phyloP scores from a whole-genome alignment of 805 yeast genomes.

The Hanseniaspora mollemarum region DNA sequence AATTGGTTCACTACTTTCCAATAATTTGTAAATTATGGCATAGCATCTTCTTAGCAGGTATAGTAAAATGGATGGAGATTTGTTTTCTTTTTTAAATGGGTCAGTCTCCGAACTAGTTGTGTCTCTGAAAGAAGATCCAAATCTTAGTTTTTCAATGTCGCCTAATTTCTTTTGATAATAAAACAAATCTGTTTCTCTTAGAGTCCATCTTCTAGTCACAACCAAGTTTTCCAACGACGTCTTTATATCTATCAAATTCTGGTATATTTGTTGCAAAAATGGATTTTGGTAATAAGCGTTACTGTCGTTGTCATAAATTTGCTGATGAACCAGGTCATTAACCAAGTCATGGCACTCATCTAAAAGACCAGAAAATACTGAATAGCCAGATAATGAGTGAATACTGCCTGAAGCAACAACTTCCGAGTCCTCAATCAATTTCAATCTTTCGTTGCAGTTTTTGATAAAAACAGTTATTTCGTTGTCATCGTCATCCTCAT shows the following conservation, averaged over 20 bases:
- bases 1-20: conserved; percentile 91
- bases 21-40: conserved; percentile 74
- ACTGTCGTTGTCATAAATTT: conserved; percentile 20
- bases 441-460: conserved; percentile 14
- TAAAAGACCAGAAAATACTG: conserved; percentile 56
- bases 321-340: conserved; percentile 47
- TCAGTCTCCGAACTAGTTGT: conserved; percentile 16
- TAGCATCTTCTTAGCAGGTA: conserved; percentile 83
- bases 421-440: conserved; percentile 18
- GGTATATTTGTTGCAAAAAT: conserved; percentile 48
- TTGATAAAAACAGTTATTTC: conserved; percentile 16
- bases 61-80: conserved; percentile 52
- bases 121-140: conserved; percentile 45
- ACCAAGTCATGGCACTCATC: conserved; percentile 75
- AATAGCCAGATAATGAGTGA: conserved; percentile 33
- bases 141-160: conserved; percentile 60
- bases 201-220: conserved; percentile 92
- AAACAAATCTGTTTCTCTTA: conserved; percentile 89
- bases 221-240: conserved; percentile 67
- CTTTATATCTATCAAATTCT: conserved; percentile 52
- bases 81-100: conserved; percentile 27
- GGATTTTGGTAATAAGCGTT: conserved; percentile 36
- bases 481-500: conserved; percentile 15
- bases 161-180: conserved; percentile 64
- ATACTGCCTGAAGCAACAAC: conserved; percentile 20